Evolutionary conservation across 2,329 filamentous ascomycete species (phyloP).

Genomic region (Leptographium flavum): DNA sequence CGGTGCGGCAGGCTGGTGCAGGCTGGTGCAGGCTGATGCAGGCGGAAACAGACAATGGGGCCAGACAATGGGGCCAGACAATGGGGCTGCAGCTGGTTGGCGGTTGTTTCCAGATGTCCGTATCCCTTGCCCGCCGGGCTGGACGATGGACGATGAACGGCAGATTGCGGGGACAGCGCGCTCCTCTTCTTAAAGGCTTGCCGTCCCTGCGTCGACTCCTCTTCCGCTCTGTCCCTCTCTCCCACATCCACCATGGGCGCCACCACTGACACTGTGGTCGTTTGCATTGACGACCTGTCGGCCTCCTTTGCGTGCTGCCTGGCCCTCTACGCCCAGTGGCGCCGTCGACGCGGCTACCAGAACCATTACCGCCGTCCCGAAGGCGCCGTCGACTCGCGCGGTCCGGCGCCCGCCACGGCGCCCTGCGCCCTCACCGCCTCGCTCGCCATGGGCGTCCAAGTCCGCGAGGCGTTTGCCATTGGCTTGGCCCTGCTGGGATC

Average conservation of each 20-base stretch:
- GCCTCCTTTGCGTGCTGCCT: conserved; percentile 18
- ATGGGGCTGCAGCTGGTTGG: too few species aligned
- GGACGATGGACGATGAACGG: too few species aligned
- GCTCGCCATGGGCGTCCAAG: conserved; percentile 16
- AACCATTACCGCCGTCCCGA: conserved; percentile 20
- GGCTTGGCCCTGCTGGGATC: conserved; percentile 21
- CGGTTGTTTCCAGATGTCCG: background rate
- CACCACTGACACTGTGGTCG: conserved; percentile 9
- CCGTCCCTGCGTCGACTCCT: too few species aligned
- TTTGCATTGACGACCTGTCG: conserved; percentile 17
- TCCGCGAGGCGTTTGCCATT: conserved; percentile 20
- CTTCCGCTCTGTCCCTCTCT: background rate
- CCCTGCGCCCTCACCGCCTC: conserved; percentile 21
- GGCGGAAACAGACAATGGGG: too few species aligned
- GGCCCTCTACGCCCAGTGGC: conserved; percentile 22
- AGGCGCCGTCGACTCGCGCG: conserved; percentile 20
- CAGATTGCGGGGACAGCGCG: too few species aligned
- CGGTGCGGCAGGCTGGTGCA: too few species aligned
- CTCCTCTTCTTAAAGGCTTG: too few species aligned
- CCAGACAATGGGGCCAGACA: too few species aligned
- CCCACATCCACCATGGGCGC: background rate
- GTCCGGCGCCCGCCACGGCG: background rate
- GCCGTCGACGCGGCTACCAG: conserved; percentile 16
- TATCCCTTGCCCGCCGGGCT: background rate
- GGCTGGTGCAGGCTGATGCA: too few species aligned